These are phyloP conservation scores for Pisolithus microcarpus DNA, from an alignment of 768 basidiomycete species.

Conservation along the genomic window DNA sequence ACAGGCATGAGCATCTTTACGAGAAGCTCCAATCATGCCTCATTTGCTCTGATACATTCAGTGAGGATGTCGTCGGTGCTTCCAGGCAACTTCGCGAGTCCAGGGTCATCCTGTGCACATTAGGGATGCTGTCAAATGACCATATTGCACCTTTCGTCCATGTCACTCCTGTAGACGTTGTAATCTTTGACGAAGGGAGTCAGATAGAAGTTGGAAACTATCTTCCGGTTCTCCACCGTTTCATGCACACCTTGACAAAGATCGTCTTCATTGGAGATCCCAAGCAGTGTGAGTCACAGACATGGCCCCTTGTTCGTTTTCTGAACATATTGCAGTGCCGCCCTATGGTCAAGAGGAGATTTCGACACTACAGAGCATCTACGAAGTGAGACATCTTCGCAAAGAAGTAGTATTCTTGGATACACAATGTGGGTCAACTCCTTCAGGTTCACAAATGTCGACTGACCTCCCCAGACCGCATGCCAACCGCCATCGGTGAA, in stretches of 20 bases:
- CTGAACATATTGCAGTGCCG: conserved; percentile 44
- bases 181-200: conserved; percentile 43
- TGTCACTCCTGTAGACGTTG: conserved; percentile 27
- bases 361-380: conserved; percentile 60
- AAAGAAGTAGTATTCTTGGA: conserved; percentile 46
- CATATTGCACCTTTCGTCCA: conserved; percentile 10
- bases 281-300: conserved; percentile 26
- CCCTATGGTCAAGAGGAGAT: conserved; percentile 72
- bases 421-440: conserved; percentile 56
- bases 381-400: conserved; percentile 59
- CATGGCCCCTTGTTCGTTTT: not conserved
- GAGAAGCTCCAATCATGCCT: conserved; percentile 25
- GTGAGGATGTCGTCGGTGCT: conserved; percentile 8
- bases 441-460: not conserved
- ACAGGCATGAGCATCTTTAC: conserved; percentile 49
- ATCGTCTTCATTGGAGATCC: conserved; percentile 36
- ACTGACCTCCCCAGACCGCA: conserved; percentile 49
- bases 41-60: conserved; percentile 32
- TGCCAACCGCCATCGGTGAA: conserved; percentile 68
- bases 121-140: conserved; percentile 38
- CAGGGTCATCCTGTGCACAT: conserved; percentile 39
- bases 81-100: conserved; percentile 21
- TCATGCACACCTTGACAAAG: conserved; percentile 22
- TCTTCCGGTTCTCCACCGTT: conserved; percentile 28
- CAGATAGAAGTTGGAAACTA: conserved; percentile 40